Conservation (phyloP, 2,329 filamentous ascomycete species). For the Cordyceps cicadae region DNA sequence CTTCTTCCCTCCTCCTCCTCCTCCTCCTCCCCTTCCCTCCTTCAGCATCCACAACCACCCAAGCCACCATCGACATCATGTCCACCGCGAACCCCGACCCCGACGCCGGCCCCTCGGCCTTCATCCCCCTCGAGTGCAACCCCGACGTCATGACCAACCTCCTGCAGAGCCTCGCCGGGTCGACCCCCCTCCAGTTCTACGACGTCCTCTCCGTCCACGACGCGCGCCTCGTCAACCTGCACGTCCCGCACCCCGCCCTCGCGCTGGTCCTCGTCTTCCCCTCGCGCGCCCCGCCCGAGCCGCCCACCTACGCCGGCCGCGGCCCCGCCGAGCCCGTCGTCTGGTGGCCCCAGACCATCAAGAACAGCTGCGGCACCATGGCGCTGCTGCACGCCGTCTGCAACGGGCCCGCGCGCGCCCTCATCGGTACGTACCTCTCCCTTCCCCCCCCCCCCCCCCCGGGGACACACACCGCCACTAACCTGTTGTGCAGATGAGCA, state of each 20-base stretch:
- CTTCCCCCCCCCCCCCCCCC: not conserved
- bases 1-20: not conserved
- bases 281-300: slow-evolving; percentile 47
- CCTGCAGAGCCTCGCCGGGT: slow-evolving; percentile 75
- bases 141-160: slow-evolving; percentile 81
- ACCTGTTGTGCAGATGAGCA: slow-evolving; percentile 31
- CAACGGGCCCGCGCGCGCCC: slow-evolving; percentile 62
- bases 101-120: slow-evolving; percentile 32
- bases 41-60: not conserved
- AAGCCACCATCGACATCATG: slow-evolving; percentile 18
- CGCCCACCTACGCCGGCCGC: slow-evolving; percentile 55
- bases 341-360: slow-evolving; percentile 94
- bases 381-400: slow-evolving; percentile 73
- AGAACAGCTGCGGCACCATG: slow-evolving; percentile 88
- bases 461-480: not conserved
- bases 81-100: slow-evolving; percentile 34
- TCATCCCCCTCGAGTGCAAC: slow-evolving; percentile 63
- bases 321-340: slow-evolving; percentile 68
- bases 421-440: slow-evolving; percentile 49
- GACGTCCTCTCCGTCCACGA: slow-evolving; percentile 91
- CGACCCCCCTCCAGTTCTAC: slow-evolving; percentile 67
- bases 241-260: slow-evolving; percentile 77
- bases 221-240: slow-evolving; percentile 69
- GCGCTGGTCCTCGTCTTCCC: slow-evolving; percentile 92
- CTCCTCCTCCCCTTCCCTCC: not conserved